Evolutionary conservation across 176 grass and related monocot genomes (phyloP), one percentile per base, ranked within the genome.

Genomic region (Saccharum officinarum): DNA sequence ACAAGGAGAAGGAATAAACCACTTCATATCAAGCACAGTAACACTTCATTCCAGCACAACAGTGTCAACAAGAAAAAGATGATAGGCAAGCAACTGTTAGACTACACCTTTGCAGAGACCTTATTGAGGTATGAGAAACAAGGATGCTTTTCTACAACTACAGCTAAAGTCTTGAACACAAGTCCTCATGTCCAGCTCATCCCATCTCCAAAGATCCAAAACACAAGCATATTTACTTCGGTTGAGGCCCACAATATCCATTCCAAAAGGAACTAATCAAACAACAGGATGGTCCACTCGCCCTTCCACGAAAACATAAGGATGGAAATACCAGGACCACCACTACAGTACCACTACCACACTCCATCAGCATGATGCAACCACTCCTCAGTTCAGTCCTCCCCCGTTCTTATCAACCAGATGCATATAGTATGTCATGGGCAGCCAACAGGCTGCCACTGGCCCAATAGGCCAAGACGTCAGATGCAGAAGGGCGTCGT

Each of bases 351-450:
- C 10, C 44, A 25, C 61, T 46, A 46, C 70, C 70, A 70, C 82
- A 44, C 78, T 62, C 82, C 70, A 85, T 76, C 77, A 80, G 87
- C 63, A 81, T 81, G 87, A 85, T 75, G 54, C 71, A 89, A 89
- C 87, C 23, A 89, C 82, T 85, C 47, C 39, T 66, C 76, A 39
- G 36, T 68, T 44, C 60, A 23, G 36, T 14, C 26, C 69, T 49
- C 3, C 63, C 68, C 1, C 41, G 9, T 44, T 44, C 41, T 44
- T 44, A 34, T 80, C 41, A 60, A 89, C 61, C 69, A 83, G 52
- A 16, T 59, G 33, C 33, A 33, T 33, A 33, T 33, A 33, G 31
- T 31, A 31, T n/a, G n/a, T n/a, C n/a, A n/a, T n/a, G n/a, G n/a
- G n/a, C n/a, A n/a, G n/a, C n/a, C n/a, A n/a, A n/a, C n/a, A n/a